Evolutionary conservation across 1,284 basidiomycete genomes (phyloP).

Genomic region (Ustilago loliicola): DNA sequence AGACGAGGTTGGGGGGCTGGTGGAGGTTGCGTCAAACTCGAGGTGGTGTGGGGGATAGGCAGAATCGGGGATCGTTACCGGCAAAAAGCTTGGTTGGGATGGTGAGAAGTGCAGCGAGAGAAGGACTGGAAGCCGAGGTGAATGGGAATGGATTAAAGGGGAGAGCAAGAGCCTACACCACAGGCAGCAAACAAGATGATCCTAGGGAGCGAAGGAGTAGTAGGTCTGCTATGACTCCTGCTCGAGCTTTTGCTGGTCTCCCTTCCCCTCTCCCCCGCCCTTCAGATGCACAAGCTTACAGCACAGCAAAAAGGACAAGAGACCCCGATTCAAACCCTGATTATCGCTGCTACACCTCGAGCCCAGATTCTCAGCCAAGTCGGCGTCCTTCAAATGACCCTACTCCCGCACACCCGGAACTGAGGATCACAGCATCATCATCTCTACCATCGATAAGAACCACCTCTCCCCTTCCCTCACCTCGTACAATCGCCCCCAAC

Average conservation of each 20-base stretch:
- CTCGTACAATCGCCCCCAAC: neutral
- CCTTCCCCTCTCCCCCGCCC: neutral
- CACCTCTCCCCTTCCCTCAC: neutral
- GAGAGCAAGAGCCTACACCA: conserved; percentile 8
- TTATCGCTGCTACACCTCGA: neutral
- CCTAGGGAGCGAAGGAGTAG: neutral
- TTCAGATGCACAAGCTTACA: neutral
- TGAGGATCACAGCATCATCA: no score
- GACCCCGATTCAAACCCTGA: neutral
- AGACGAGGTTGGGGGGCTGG: conserved; percentile 22
- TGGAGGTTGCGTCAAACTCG: conserved; percentile 11
- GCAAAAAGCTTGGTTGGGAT: neutral
- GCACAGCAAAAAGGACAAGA: neutral
- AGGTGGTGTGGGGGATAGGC: neutral
- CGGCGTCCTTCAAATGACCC: neutral
- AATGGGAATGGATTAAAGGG: neutral
- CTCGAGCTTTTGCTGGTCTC: conserved; percentile 3
- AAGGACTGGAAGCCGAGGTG: neutral
- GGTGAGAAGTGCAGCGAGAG: neutral
- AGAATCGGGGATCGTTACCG: conserved; percentile 3
- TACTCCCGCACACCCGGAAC: neutral
- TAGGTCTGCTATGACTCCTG: conserved; percentile 2
- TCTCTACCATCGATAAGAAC: no score
- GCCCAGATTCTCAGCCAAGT: neutral
- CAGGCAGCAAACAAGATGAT: neutral